Base-by-base conservation (phyloP, 306 rosid genomes). In the Rosa chinensis region DNA sequence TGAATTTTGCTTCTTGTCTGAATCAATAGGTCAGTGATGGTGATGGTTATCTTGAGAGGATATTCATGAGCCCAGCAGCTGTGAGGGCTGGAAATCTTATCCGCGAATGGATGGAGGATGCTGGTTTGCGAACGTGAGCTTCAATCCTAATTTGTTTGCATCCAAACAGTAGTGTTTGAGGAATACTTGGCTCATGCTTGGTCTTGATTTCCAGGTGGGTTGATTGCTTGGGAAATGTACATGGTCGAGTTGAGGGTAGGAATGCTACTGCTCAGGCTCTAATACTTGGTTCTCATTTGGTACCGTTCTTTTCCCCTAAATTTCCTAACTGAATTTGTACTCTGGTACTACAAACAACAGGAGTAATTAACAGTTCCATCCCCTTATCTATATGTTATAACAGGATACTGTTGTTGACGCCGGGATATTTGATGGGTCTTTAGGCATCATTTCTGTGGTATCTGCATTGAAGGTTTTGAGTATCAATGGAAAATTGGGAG, bases 351-450 rank as follows among this genome's bases (percentile, higher is more conserved):
- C 69, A 4, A 12, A 43, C 56, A 45, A 10, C 45, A 82, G 8
- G 21, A 49, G 61, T 58, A 52, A 16, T 73, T 84, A 70, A 78
- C 70, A 67, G 44, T 76, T 72, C 37, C 8, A 56, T 37, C 18
- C 43, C 48, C 35, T 32, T 13, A 5, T 63, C 17, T 84, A 14
- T 61, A 71, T 80, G 76, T 56, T 12, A 48, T 23, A 21, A 40
- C 43, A 95, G 99, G 99, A 95, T 73, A 95, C 98, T 12, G 98
- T 95, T 71, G 88, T 91, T 80, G 98, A 95, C 90, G 99, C 95
- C 35, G 99, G 99, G 76, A 95, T 84, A 66, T 92, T 88, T 85
- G 99, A 94, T 83, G 99, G 98, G 23, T 44, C 98, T 32, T 80
- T 95, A 50, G 99, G 99, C 79, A 95, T 95, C 67, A 82, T 95